These are phyloP conservation scores for Alternaria hordeiaustralica DNA, from an alignment of 2,329 filamentous ascomycete genomes.

Conservation along the genomic window DNA sequence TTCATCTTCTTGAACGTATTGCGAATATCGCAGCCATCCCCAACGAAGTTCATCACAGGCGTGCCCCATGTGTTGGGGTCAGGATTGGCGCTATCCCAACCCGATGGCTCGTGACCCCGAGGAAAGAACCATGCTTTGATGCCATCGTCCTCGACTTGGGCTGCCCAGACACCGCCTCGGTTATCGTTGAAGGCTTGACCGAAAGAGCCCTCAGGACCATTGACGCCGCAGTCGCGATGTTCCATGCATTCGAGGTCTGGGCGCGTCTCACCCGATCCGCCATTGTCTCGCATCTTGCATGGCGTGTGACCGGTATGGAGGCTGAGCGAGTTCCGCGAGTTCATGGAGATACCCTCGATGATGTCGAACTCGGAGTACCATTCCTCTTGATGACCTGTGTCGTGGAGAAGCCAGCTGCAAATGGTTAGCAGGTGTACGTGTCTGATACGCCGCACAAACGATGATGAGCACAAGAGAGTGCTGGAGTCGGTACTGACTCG, in stretches of 20 bases:
- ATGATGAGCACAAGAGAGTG: background rate
- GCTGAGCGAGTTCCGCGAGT: conserved; percentile 27
- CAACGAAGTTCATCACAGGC: conserved; percentile 39
- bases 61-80: conserved; percentile 55
- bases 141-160: conserved; percentile 54
- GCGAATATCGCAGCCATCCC: conserved; percentile 52
- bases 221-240: conserved; percentile 19
- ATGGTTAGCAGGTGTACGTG: conserved; percentile 1
- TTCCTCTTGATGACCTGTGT: conserved; percentile 42
- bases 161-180: conserved; percentile 56
- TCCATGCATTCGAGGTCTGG: background rate
- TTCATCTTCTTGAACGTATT: conserved; percentile 25
- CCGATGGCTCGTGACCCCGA: conserved; percentile 52
- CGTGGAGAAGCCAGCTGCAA: conserved; percentile 49
- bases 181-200: conserved; percentile 43
- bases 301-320: conserved; percentile 17
- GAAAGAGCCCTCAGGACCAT: conserved; percentile 18
- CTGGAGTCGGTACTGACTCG: background rate
- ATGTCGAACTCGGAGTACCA: conserved; percentile 55
- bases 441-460: background rate
- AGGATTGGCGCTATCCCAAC: conserved; percentile 53
- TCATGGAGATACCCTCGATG: conserved; percentile 49
- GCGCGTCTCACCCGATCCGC: conserved; percentile 2
- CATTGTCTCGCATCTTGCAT: conserved; percentile 9
- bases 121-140: conserved; percentile 62